Conservation (phyloP, 129 eudicot species). For the Heracleum sosnowskyi region DNA sequence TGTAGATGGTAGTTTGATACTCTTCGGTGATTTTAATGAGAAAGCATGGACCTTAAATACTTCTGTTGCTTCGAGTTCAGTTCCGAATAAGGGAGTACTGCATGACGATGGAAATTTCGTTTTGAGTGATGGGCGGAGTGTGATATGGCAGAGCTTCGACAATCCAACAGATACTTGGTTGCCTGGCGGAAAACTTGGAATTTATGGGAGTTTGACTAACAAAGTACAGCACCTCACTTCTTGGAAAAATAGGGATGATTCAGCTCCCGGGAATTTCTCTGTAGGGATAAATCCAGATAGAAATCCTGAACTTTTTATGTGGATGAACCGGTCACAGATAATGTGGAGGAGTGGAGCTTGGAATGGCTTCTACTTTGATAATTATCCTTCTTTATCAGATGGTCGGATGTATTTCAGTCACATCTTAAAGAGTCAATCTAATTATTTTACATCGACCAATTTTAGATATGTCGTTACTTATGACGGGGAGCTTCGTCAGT, state of each 20-base stretch:
- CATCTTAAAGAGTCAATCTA: background rate
- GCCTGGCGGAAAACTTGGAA: background rate
- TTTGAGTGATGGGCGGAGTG: background rate
- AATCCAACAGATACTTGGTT: slow-evolving; percentile 7
- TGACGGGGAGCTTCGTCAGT: background rate
- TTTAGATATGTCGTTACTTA: background rate
- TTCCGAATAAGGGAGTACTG: background rate
- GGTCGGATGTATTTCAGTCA: background rate
- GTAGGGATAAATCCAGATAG: background rate
- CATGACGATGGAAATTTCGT: slow-evolving; percentile 6
- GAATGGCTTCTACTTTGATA: background rate
- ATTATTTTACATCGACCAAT: background rate
- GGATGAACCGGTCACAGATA: slow-evolving; percentile 5
- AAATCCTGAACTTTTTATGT: background rate
- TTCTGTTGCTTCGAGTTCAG: background rate
- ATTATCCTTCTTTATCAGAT: background rate
- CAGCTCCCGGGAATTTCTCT: background rate
- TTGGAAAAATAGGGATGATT: background rate
- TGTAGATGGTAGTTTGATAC: background rate
- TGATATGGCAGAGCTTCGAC: slow-evolving; percentile 12
- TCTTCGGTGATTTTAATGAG: background rate
- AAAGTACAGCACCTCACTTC: background rate
- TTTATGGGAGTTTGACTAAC: background rate
- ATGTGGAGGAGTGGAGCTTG: slow-evolving; percentile 4
- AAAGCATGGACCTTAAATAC: background rate